Evolutionary conservation across 805 yeast genomes (phyloP), one percentile per base, ranked within the genome.

Genomic region (Wilhelminamyces savonicus): DNA sequence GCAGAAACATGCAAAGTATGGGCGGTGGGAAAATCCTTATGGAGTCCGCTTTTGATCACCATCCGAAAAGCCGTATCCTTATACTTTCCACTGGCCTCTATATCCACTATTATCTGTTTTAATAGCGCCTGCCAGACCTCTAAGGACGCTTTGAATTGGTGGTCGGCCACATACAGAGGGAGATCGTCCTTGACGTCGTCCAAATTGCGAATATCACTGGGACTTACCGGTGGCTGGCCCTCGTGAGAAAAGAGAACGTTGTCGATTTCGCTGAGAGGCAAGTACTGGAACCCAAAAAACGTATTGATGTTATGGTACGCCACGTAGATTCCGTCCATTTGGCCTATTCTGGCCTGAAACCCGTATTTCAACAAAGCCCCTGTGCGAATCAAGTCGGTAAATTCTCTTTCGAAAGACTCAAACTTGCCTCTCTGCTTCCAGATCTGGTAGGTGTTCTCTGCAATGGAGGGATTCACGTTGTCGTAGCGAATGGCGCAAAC

Each of bases 291-390:
- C 3, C 97, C 98, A 56, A 90, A 85, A 43, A 88, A 72, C 27
- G 76, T 62, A 18, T 74, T 66, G 29, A 86, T 71, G 52, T 88
- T 90, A 54, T 90, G 98, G 53, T 79, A 90, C 0, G 96, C 96
- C 11, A 90, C 68, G 43, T 84, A 86, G 3, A 92, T 85, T 5
- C 98, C 98, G 55, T 88, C 97, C 97, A 92, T 90, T 44, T 82
- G 78, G 3, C 97, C 98, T 24, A 90, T 82, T 38, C 97, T 68
- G 0, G 96, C 97, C 54, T 92, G 97, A 41, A 90, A 65, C 3
- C 83, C 72, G 49, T 90, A 90, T 56, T 90, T 90, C 43, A 90
- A 61, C 56, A 90, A 57, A 0, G 92, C 80, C 2, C 66, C 68
- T 2, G 90, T 73, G 34, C 83, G 61, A 12, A 79, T 72, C 44